A percentile compares a stretch with the other conserved stretches of the same genome.
Evolutionary conservation across 441 rosid species (phyloP).

Genomic region (Adansonia gregorii): DNA sequence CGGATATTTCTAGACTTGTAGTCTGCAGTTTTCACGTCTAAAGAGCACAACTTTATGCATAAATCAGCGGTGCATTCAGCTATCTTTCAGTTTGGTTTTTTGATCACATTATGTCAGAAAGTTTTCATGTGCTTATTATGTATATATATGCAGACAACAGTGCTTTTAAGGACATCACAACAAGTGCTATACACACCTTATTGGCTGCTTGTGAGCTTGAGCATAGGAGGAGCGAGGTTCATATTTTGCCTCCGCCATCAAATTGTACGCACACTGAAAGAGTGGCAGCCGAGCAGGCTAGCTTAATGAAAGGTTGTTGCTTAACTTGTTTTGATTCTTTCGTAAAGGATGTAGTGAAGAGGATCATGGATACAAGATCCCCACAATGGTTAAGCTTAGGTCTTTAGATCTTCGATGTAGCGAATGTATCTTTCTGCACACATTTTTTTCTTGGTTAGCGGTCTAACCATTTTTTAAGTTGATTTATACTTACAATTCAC

Average conservation of each 20-base stretch:
- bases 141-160: slow-evolving; percentile 54
- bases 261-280: slow-evolving; percentile 61
- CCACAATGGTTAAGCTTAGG: slow-evolving; percentile 87
- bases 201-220: slow-evolving; percentile 89
- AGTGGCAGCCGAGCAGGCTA: slow-evolving; percentile 53
- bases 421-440: slow-evolving; percentile 10
- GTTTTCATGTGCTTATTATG: slow-evolving; percentile 20
- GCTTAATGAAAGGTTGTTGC: slow-evolving; percentile 84
- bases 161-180: slow-evolving; percentile 66
- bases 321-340: slow-evolving; percentile 81
- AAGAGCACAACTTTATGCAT: neutral
- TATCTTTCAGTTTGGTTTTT: neutral
- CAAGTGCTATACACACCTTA: slow-evolving; percentile 73
- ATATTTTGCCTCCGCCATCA: slow-evolving; percentile 50
- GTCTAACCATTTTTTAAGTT: slow-evolving; percentile 33
- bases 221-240: slow-evolving; percentile 69
- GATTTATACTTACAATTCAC: slow-evolving; percentile 44
- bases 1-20: neutral
- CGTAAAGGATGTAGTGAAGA: slow-evolving; percentile 78
- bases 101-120: neutral
- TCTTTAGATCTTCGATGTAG: slow-evolving; percentile 37
- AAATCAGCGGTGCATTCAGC: too few species aligned
- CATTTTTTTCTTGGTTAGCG: slow-evolving; percentile 36
- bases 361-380: slow-evolving; percentile 68
- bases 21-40: slow-evolving; percentile 1